Evolutionary conservation across 2,329 filamentous ascomycete genomes (phyloP).

Genomic region (Xylaria sp.): DNA sequence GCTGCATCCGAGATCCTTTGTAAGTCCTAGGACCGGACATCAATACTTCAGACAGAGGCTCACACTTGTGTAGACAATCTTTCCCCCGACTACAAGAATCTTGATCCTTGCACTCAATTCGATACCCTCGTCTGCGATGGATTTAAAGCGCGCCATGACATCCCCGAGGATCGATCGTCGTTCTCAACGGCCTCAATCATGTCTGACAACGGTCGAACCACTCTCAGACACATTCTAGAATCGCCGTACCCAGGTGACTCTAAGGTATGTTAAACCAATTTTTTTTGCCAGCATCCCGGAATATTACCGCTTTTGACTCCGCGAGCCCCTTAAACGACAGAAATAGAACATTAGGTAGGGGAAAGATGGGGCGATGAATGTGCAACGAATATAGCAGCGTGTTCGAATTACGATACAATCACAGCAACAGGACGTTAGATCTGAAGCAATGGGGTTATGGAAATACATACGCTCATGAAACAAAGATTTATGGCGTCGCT

Average conservation of each 20-base stretch:
- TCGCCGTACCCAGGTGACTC: slow-evolving; percentile 56
- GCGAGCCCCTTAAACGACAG: background rate
- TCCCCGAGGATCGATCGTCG: slow-evolving; percentile 67
- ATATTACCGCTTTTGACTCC: background rate
- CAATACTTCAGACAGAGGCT: slow-evolving; percentile 1
- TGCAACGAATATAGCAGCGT: too few species aligned
- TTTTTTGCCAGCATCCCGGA: background rate
- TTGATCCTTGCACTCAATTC: slow-evolving; percentile 74
- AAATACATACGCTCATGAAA: background rate
- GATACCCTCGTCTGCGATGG: slow-evolving; percentile 71
- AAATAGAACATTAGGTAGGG: background rate
- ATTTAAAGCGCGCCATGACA: slow-evolving; percentile 67
- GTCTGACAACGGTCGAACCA: slow-evolving; percentile 62
- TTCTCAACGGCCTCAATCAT: slow-evolving; percentile 66
- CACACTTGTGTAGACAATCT: slow-evolving; percentile 52
- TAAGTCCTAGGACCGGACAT: slow-evolving; percentile 25
- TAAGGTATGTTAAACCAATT: slow-evolving; percentile 36
- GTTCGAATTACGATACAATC: too few species aligned
- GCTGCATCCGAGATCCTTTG: slow-evolving; percentile 66
- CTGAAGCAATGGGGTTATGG: background rate
- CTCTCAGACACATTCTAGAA: slow-evolving; percentile 68
- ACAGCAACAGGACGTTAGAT: background rate
- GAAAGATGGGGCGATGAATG: background rate
- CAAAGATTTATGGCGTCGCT: background rate
- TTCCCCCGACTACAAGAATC: slow-evolving; percentile 63